Evolutionary conservation across 2,329 filamentous ascomycete species (phyloP).

Genomic region (Talaromyces atroroseus): DNA sequence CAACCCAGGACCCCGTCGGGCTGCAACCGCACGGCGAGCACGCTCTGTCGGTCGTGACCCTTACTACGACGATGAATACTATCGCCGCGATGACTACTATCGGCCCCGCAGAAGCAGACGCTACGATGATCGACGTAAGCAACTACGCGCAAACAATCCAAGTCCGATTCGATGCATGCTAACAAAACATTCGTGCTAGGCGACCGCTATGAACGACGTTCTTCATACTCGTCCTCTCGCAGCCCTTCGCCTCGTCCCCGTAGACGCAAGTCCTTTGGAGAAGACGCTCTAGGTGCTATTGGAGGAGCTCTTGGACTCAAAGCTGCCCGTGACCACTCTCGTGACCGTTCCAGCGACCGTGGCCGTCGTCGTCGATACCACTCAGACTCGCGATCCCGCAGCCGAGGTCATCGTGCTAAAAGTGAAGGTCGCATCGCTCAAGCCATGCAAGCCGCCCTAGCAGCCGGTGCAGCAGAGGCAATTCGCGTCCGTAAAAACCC

Average conservation of each 20-base stretch:
- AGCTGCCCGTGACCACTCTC: slow-evolving; percentile 36
- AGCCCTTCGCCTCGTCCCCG: slow-evolving; percentile 36
- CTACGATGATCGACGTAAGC: slow-evolving; percentile 41
- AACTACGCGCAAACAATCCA: background rate
- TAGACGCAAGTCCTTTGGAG: slow-evolving; percentile 44
- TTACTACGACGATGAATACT: slow-evolving; percentile 30
- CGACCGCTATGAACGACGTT: slow-evolving; percentile 27
- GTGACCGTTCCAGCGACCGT: slow-evolving; percentile 37
- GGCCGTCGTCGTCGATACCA: slow-evolving; percentile 39
- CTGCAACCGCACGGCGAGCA: slow-evolving; percentile 30
- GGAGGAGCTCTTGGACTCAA: slow-evolving; percentile 49
- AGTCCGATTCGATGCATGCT: background rate
- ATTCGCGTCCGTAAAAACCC: slow-evolving; percentile 86
- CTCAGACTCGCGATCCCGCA: slow-evolving; percentile 52
- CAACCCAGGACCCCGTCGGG: slow-evolving; percentile 21
- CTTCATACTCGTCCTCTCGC: slow-evolving; percentile 31
- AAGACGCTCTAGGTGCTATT: slow-evolving; percentile 50
- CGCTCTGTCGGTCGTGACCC: slow-evolving; percentile 30
- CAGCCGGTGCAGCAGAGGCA: slow-evolving; percentile 86
- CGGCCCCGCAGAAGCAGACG: slow-evolving; percentile 37
- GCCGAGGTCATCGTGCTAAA: slow-evolving; percentile 47
- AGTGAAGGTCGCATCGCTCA: slow-evolving; percentile 65
- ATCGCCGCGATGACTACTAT: slow-evolving; percentile 37
- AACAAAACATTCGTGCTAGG: slow-evolving; percentile 16
- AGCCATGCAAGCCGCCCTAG: slow-evolving; percentile 82